Base-by-base conservation (phyloP, 2,329 filamentous ascomycete species). In the Rhynchosporium agropyri region DNA sequence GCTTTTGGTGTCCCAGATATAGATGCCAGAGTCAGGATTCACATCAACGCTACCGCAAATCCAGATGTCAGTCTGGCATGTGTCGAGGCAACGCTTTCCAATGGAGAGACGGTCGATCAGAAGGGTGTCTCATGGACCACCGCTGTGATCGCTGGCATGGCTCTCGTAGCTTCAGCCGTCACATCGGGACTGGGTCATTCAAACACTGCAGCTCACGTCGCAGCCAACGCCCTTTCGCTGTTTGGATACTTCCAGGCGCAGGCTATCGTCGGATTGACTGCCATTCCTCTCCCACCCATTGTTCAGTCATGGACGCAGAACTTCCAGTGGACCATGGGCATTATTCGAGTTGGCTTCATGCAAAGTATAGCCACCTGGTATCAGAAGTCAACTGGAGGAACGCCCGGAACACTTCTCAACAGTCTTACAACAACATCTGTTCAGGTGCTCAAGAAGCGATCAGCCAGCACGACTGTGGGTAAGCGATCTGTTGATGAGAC, bases 251-350 rank as follows among this genome's bases (percentile, higher is more conserved):
- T 97, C 83, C 94, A 98, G 78, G 87, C 91, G 4, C 93, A 97
- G 77, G 93, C 94, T 31, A 92, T 97, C 77, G 82, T 97, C 71
- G 93, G 93, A 67, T 88, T 97, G 77, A 91, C 89, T 60, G 85
- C 89, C 26, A 89, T 97, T 13, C 81, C 83, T 51, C 84, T 97
- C 60, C 94, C 94, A 9, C 94, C 94, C 0, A 90, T 97, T 65
- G 94, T 96, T 60, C 84, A 90, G 72, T 84, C 93, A 0, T 98
- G 94, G 94, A 97, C 93, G 1, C 93, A 97, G 78, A 94, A 97
- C 78, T 97, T 98, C 79, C 90, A 96, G 75, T 98, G 94, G 94
- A 96, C 89, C 73, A 95, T 98, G 91, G 94, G 94, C 71, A 92
- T 98, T 71, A 96, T 98, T 72, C 85, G 85, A 58, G 83, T 97